phyloP scores from a whole-genome alignment of 768 basidiomycete species.

The Boletus rufocinnamomeus region DNA sequence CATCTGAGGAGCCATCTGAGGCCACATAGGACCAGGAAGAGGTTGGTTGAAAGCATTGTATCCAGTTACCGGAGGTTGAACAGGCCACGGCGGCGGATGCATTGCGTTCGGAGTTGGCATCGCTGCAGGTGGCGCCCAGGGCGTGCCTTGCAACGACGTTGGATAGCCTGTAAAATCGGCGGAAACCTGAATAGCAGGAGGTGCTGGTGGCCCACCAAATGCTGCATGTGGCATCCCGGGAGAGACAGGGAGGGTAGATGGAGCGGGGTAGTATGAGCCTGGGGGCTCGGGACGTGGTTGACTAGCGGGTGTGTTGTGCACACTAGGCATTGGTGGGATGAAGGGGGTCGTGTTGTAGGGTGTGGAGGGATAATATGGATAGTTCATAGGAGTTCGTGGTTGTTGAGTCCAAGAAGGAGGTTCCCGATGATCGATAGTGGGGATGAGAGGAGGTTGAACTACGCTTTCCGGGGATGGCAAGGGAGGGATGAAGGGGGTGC shows the following conservation, averaged over 20 bases:
- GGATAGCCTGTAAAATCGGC: slow-evolving; percentile 39
- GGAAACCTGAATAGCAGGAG: slow-evolving; percentile 19
- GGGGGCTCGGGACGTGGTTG: slow-evolving; percentile 30
- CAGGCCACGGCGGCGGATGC: slow-evolving; percentile 24
- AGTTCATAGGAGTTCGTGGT: slow-evolving; percentile 37
- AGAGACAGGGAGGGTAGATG: slow-evolving; percentile 30
- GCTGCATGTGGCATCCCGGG: slow-evolving; percentile 14
- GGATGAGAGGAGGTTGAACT: slow-evolving; percentile 40
- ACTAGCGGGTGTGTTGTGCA: slow-evolving; percentile 26
- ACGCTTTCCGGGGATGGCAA: slow-evolving; percentile 36
- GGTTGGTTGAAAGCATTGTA: slow-evolving; percentile 36
- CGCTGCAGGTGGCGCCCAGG: slow-evolving; percentile 27
- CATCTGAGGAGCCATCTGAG: slow-evolving; percentile 8
- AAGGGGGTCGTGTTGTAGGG: slow-evolving; percentile 42
- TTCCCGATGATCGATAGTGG: slow-evolving; percentile 30
- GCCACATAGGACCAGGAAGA: slow-evolving; percentile 32
- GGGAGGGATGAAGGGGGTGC: slow-evolving; percentile 44
- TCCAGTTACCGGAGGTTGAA: slow-evolving; percentile 21
- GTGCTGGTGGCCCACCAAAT: slow-evolving; percentile 11
- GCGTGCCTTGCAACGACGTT: slow-evolving; percentile 23
- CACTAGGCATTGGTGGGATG: slow-evolving; percentile 37
- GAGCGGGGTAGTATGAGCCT: slow-evolving; percentile 35
- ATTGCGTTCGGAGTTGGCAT: slow-evolving; percentile 27
- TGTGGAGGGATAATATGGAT: slow-evolving; percentile 41
- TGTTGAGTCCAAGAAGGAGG: slow-evolving; percentile 38